Base-by-base conservation (phyloP, 2,329 filamentous ascomycete species). In the Stachybotrys elegans region DNA sequence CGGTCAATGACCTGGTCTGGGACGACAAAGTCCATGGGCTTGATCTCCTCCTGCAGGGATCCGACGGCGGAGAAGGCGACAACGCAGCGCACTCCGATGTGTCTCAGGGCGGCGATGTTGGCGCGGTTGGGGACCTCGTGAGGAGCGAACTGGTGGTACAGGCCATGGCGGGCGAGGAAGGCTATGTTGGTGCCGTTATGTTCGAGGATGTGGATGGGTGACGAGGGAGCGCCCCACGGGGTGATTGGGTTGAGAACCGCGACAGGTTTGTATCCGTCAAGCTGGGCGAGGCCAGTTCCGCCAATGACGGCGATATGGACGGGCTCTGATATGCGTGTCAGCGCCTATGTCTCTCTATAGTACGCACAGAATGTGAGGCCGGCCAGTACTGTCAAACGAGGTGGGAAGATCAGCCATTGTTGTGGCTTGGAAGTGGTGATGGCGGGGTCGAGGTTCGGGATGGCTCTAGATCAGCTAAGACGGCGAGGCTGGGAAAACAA, bases 1-100 rank as follows among this genome's bases (percentile, higher is more conserved):
- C 92, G 88, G 72, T 98, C 93, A 63, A 97, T 96, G 65, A 95
- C 80, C 73, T 98, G 93, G 69, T 96, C 90, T 1, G 92, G 93
- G 12, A 98, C 79, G 42, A 97, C 88, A 66, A 98, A 98, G 73
- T 98, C 93, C 70, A 93, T 86, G 35, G 93, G 93, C 69, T 87
- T 88, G 66, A 98, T 92, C 60, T 89, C 81, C 72, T 96, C 93
- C 63, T 86, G 88, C 62, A 98, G 73, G 58, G 86, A 92, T 50
- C 93, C 93, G 45, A 98, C 93, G 40, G 93, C 93, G 51, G 86
- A 92, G 73, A 98, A 98, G 51, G 92, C 90, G 61, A 98, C 88
- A 63, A 97, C 81, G 62, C 83, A 87, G 59, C 91, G 84, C 37
- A 97, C 93, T 53, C 93, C 93, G 48, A 98, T 76, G 57, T 81